phyloP scores from a whole-genome alignment of 768 basidiomycete species.

The Hemileccinum rubropunctum region DNA sequence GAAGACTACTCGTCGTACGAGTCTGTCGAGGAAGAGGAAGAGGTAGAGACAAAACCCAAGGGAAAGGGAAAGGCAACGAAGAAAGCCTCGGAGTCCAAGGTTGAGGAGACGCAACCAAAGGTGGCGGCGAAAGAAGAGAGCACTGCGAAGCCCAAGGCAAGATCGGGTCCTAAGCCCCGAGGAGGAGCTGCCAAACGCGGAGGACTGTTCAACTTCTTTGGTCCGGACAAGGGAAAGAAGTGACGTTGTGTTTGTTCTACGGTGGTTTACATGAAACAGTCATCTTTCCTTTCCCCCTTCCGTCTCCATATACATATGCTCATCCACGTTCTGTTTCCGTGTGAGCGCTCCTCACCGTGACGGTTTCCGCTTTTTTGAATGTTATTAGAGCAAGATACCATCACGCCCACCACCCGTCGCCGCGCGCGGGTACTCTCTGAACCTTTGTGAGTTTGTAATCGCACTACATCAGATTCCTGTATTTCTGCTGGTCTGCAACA shows the following conservation, averaged over 20 bases:
- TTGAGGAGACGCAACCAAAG: conserved; percentile 15
- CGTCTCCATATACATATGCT: too few species aligned
- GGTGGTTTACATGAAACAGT: too few species aligned
- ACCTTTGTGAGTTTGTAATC: too few species aligned
- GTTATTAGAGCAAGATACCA: too few species aligned
- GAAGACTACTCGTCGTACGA: conserved; percentile 83
- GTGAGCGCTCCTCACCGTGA: too few species aligned
- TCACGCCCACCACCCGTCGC: too few species aligned
- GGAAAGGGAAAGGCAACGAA: conserved; percentile 15
- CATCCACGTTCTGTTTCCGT: too few species aligned
- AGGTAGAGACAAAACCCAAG: conserved; percentile 21
- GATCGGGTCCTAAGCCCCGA: conserved; percentile 12
- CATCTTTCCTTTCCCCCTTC: too few species aligned
- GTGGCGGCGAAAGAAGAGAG: conserved; percentile 12
- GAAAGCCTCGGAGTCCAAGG: conserved; percentile 13
- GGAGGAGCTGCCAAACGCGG: conserved; percentile 25
- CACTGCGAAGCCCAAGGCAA: conserved; percentile 18
- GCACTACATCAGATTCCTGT: too few species aligned
- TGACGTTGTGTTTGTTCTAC: conserved; percentile 5
- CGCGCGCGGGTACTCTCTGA: too few species aligned
- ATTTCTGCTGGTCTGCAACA: too few species aligned
- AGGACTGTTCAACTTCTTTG: conserved; percentile 33
- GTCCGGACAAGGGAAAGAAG: conserved; percentile 29
- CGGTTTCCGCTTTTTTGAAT: too few species aligned
- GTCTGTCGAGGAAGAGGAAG: conserved; percentile 61